Base-by-base conservation (phyloP, 2,329 filamentous ascomycete genomes). In the Fusarium burgessii region DNA sequence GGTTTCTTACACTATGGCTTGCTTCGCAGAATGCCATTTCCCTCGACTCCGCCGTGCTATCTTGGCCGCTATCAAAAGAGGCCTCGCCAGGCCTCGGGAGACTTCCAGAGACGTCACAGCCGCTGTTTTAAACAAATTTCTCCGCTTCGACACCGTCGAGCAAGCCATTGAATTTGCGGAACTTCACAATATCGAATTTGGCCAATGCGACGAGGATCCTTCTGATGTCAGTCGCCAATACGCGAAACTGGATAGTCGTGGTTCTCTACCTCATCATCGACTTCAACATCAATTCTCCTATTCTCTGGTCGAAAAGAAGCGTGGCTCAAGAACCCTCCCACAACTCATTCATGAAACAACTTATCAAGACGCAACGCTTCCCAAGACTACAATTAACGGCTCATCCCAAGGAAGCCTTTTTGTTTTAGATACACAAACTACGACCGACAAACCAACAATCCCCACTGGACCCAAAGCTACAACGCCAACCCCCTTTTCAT, bases 1-100 rank as follows among this genome's bases (percentile, higher is more conserved):
- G 18, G 86, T 91, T 5, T 91, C 90, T 1, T 92, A 92, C 75
- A 91, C 89, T 2, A 91, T 92, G 88, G 90, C 89, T 17, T 92
- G 90, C 72, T 87, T 92, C 65, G 89, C 89, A 10, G 90, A 92
- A 74, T 87, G 90, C n/a, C 89, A 91, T 74, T 91, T 92, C 62
- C 87, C 88, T 42, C 83, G 85, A 38, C 81, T 91, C 35, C 88
- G 90, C 42, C 87, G 88, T 58, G 84, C 85, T 15, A 86, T 90
- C 18, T 77, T 92, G 20, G 84, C 84, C 58, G 85, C 86, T 18
- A 80, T 91, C 25, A 84, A 87, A 54, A 84, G 81, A 58, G 84
- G 87, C 2, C 88, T 90, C 67, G 83, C 86, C 3, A 85, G 89
- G 61, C 87, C 87, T 27, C 84, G 87, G 64, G 86, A 87, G 55